Conservation (phyloP, 2,329 filamentous ascomycete genomes). For the Cadophora gregata region DNA sequence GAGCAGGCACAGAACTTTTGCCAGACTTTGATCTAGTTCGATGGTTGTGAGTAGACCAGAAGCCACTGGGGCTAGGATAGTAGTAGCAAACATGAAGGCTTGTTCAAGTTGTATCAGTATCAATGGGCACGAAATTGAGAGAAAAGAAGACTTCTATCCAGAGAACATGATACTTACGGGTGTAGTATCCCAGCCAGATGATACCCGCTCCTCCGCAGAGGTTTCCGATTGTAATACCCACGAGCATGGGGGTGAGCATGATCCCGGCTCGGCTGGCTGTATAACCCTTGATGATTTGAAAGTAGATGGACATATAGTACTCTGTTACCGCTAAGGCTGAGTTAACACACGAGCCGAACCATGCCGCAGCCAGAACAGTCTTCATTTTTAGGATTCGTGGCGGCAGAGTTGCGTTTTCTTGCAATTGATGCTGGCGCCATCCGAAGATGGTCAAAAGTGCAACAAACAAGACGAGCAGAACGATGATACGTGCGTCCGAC, state of each 20-base stretch:
- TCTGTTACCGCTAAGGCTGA: slow-evolving; percentile 46
- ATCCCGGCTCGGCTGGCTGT: slow-evolving; percentile 50
- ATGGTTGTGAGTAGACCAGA: slow-evolving; percentile 11
- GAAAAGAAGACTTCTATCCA: slow-evolving; percentile 20
- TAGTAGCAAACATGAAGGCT: no score
- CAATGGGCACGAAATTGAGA: no score
- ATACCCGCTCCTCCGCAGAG: no score
- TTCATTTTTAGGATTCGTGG: background rate
- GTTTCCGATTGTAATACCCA: no score
- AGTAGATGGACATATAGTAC: slow-evolving; percentile 53
- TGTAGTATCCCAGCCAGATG: no score
- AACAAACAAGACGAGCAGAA: slow-evolving; percentile 46
- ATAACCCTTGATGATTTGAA: slow-evolving; percentile 50
- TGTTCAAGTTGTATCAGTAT: no score
- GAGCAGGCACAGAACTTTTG: background rate
- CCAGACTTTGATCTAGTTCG: background rate
- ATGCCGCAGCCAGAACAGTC: background rate
- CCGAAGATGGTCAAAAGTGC: slow-evolving; percentile 6
- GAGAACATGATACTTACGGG: no score
- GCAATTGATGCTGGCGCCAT: background rate
- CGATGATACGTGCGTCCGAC: slow-evolving; percentile 48
- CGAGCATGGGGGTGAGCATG: slow-evolving; percentile 19
- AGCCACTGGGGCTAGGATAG: slow-evolving; percentile 33
- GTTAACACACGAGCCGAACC: slow-evolving; percentile 33
- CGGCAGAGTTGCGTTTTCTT: slow-evolving; percentile 6